These are phyloP conservation scores for Ganoderma resinaceum DNA, from an alignment of 1,284 basidiomycete genomes.

Conservation along the genomic window DNA sequence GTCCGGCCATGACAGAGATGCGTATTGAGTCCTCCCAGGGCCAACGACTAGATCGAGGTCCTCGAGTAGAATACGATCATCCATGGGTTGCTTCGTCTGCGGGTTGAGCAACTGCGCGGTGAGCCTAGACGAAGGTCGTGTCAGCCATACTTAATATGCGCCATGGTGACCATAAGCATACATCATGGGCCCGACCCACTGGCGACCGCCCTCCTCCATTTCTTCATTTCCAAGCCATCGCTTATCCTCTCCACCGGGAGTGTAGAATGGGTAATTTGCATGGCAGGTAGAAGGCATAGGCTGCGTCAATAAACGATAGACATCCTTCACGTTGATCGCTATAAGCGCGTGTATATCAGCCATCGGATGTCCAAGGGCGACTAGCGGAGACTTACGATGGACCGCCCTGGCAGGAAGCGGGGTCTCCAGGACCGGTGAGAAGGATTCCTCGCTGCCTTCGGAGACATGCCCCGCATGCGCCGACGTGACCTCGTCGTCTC, in stretches of 20 bases:
- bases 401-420: slow-evolving; percentile 15
- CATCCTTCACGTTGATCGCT: slow-evolving; percentile 32
- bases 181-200: slow-evolving; percentile 80
- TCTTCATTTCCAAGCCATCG: slow-evolving; percentile 65
- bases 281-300: slow-evolving; percentile 64
- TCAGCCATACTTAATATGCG: slow-evolving; percentile 1
- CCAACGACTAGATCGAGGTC: slow-evolving; percentile 59
- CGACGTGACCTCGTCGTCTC: slow-evolving; percentile 23
- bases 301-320: slow-evolving; percentile 50
- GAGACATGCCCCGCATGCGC: slow-evolving; percentile 21
- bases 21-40: slow-evolving; percentile 61
- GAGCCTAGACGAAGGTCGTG: slow-evolving; percentile 51
- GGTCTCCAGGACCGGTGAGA: slow-evolving; percentile 9
- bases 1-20: slow-evolving; percentile 74
- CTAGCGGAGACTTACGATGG: slow-evolving; percentile 11
- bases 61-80: slow-evolving; percentile 47
- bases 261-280: slow-evolving; percentile 73
- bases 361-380: not conserved
- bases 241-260: slow-evolving; percentile 69
- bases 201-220: slow-evolving; percentile 63
- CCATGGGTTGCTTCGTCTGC: slow-evolving; percentile 47
- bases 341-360: not conserved
- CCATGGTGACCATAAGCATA: slow-evolving; percentile 41
- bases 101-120: slow-evolving; percentile 65
- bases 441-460: slow-evolving; percentile 30